Evolutionary conservation across 192 early-diverging fungal species (phyloP), one percentile per base, ranked within the genome.

Genomic region (Podila epigama): DNA sequence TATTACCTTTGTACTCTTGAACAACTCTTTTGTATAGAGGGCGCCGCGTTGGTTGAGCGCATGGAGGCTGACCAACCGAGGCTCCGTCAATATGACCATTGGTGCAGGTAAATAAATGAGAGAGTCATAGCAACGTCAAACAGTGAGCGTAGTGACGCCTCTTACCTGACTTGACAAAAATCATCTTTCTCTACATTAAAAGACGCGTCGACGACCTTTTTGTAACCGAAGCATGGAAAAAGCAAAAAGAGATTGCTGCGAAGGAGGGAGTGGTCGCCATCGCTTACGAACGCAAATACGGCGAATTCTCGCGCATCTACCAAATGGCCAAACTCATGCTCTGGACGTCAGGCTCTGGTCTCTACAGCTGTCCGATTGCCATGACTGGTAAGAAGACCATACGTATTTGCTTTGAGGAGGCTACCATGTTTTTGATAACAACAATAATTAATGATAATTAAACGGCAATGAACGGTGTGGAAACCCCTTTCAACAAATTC

Each of bases 311-410:
- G 31, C 81, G 89, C 18, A 64, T 90, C 3, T 82, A 85, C 37
- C 89, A 93, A 70, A 89, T 90, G 72, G 87, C 89, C 13, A 93
- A 93, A 60, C 59, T 84, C 15, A 89, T 86, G 67, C 68, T 91
- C 44, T 89, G 80, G 64, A 60, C 66, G 12, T 87, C 88, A 6
- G 81, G 78, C 7, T 59, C 82, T 32, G 91, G 89, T 3, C 62
- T 89, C 29, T 85, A 81, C 63, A 68, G 79, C 28, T 92, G 91
- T 54, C 91, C 91, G 40, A 81, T 92, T 29, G 85, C 89, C 28
- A 92, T 93, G 90, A 92, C 91, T 0, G 85, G 79, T 84, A 75
- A 51, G 16, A 15, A 22, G 11, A 22, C 44, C 8, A 48, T 44
- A 20, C 16, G 42, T 20, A 13, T 20, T n/a, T 44, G 1, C 16